Conservation (phyloP, 1,284 basidiomycete genomes). For the Microbotryomycetes sp. region DNA sequence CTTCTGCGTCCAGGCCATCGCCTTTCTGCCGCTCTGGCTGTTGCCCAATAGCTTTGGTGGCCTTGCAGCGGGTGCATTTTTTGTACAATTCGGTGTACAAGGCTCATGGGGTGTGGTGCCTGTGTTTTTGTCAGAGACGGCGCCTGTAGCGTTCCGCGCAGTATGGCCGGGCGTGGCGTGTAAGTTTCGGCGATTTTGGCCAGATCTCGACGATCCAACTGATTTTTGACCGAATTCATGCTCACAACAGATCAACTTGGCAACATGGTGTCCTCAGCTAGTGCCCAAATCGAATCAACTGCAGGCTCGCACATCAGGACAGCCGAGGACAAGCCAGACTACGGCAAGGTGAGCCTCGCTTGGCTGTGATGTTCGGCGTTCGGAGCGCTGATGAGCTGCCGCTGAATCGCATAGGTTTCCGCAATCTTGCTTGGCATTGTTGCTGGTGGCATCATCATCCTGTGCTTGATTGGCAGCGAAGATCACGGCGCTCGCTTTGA, state of each 20-base stretch:
- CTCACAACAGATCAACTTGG: constrained; percentile 37
- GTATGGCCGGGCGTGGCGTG: constrained; percentile 84
- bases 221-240: constrained; percentile 47
- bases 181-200: not conserved
- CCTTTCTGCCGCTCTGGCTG: constrained; percentile 43
- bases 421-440: constrained; percentile 72
- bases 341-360: constrained; percentile 58
- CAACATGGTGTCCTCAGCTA: constrained; percentile 75
- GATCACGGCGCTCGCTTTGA: constrained; percentile 78
- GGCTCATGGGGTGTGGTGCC: constrained; percentile 44
- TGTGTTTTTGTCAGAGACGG: constrained; percentile 48
- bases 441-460: constrained; percentile 38
- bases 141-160: constrained; percentile 85
- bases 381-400: too few species aligned
- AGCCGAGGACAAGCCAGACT: constrained; percentile 60
- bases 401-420: constrained; percentile 51
- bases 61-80: constrained; percentile 50
- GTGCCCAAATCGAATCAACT: constrained; percentile 85
- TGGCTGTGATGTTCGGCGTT: too few species aligned
- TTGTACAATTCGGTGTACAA: constrained; percentile 55
- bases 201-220: constrained; percentile 58
- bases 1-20: constrained; percentile 51
- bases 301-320: constrained; percentile 45
- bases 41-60: constrained; percentile 42
- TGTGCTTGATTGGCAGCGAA: constrained; percentile 43